phyloP scores from a whole-genome alignment of 345 rosid genomes.

The Brassica carinata region DNA sequence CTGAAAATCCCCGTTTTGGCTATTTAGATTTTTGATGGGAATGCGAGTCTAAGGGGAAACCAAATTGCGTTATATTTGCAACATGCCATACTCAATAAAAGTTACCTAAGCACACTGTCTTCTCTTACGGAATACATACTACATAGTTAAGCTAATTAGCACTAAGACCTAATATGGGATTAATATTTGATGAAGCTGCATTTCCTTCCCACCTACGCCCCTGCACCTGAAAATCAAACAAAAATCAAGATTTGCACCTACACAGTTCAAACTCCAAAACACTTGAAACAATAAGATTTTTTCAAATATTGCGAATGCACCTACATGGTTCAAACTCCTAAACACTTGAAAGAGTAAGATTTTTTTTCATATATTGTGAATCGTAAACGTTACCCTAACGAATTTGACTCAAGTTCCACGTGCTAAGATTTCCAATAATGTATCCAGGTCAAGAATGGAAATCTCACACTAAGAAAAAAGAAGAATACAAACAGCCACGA shows the following conservation, averaged over 20 bases:
- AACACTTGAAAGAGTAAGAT: background rate
- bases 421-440: background rate
- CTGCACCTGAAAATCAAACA: background rate
- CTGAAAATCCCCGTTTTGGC: too few relatives aligned
- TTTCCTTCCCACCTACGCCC: background rate
- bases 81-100: too few relatives aligned
- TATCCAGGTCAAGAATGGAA: background rate
- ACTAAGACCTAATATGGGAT: background rate
- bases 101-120: background rate
- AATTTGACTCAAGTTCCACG: background rate
- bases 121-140: background rate
- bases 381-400: background rate
- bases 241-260: background rate
- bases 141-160: background rate
- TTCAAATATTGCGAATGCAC: background rate
- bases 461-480: background rate
- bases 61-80: background rate
- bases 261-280: background rate
- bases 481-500: background rate
- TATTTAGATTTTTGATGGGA: background rate
- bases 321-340: background rate
- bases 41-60: background rate
- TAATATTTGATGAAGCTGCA: background rate
- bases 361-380: background rate
- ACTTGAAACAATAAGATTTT: background rate